These are phyloP conservation scores for Myrica gale DNA, from an alignment of 306 rosid genomes.

Conservation along the genomic window DNA sequence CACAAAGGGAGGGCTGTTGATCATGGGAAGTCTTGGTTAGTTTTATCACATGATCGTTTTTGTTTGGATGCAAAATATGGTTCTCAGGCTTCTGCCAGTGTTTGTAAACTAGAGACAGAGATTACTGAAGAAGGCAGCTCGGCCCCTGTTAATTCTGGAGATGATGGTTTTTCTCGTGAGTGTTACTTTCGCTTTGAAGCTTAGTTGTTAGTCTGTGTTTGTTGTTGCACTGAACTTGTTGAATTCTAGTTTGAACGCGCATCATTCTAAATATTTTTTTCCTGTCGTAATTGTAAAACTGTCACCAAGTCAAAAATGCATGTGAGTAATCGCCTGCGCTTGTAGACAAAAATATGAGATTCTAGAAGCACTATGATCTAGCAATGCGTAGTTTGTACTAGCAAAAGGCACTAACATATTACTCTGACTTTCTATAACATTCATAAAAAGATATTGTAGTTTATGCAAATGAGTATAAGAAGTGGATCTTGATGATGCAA, in stretches of 20 bases:
- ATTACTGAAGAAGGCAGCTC: constrained; percentile 27
- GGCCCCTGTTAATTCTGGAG: constrained; percentile 32
- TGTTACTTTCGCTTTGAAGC: neutral
- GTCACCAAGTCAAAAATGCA: neutral
- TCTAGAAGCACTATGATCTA: neutral
- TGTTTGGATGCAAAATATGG: constrained; percentile 22
- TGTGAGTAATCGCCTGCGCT: neutral
- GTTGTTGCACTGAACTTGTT: neutral
- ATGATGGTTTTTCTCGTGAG: constrained; percentile 10
- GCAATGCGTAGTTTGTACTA: neutral
- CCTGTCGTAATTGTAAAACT: neutral
- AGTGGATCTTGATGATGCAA: neutral
- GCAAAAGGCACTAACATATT: neutral
- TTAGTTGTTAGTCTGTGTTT: neutral
- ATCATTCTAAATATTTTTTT: neutral
- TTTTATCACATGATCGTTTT: constrained; percentile 24
- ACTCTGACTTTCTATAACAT: neutral
- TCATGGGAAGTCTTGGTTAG: constrained; percentile 16
- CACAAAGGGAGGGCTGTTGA: constrained; percentile 9
- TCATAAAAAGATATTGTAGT: neutral
- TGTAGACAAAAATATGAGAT: neutral
- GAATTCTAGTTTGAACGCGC: neutral
- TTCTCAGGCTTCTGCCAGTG: constrained; percentile 30
- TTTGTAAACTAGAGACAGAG: constrained; percentile 23
- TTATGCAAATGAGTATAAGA: neutral